Evolutionary conservation across 208 protist species (phyloP).

Genomic region (Leishmania amazonensis): DNA sequence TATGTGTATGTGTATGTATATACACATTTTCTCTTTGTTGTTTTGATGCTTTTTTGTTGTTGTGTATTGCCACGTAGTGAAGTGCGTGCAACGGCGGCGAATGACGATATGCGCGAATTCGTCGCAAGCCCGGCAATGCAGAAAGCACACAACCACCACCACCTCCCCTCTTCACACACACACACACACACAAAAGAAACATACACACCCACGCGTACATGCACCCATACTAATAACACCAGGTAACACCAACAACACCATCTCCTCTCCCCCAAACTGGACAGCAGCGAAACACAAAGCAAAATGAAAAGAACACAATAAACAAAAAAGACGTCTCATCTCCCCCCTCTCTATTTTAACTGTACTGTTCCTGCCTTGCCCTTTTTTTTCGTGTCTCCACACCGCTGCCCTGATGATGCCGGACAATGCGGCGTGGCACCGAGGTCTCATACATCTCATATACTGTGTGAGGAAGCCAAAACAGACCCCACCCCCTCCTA

Average conservation of each 20-base stretch:
- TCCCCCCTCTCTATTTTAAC: background rate
- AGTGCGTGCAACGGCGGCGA: background rate
- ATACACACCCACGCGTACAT: too few species aligned
- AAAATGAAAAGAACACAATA: background rate
- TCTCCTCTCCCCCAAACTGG: too few species aligned
- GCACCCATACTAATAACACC: too few species aligned
- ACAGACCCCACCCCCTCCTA: background rate
- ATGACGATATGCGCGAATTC: background rate
- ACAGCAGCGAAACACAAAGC: background rate
- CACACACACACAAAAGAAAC: background rate
- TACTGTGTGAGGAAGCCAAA: background rate
- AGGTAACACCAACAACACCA: too few species aligned
- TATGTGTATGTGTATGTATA: background rate
- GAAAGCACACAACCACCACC: background rate
- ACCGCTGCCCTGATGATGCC: background rate
- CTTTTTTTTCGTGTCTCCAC: background rate
- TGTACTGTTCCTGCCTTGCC: background rate
- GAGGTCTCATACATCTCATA: background rate
- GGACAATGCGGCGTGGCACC: background rate
- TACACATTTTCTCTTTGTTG: background rate
- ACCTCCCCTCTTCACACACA: background rate
- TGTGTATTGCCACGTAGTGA: background rate
- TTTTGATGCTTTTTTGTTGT: background rate
- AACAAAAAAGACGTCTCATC: background rate
- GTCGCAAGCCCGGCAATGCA: background rate